Percentiles rank a stretch among this genome's conserved stretches.
phyloP scores from a whole-genome alignment of 2,329 filamentous ascomycete genomes.

The Elsinoe necatrix region DNA sequence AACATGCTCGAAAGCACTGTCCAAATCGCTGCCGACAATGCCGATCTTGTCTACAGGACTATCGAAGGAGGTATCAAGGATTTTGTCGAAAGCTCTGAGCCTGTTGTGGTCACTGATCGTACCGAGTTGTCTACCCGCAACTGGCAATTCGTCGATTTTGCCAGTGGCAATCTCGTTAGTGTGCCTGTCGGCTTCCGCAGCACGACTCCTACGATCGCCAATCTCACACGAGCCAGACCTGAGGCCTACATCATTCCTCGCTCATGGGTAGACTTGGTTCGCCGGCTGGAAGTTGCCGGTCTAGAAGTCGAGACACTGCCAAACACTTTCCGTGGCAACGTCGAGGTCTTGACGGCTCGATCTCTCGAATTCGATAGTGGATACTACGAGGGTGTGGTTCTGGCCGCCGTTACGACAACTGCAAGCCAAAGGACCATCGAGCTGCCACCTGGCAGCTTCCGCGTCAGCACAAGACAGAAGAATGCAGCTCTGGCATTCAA shows the following conservation, averaged over 20 bases:
- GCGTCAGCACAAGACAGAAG: constrained; percentile 30
- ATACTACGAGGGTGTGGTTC: constrained; percentile 30
- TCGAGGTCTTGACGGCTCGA: constrained; percentile 31
- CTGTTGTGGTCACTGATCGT: constrained; percentile 29
- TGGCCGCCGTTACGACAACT: constrained; percentile 29
- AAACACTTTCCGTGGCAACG: constrained; percentile 25
- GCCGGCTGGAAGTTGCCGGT: constrained; percentile 28
- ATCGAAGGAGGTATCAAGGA: constrained; percentile 26
- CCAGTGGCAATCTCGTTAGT: constrained; percentile 27
- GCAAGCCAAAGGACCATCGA: constrained; percentile 23
- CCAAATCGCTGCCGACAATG: constrained; percentile 28
- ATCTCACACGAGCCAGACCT: constrained; percentile 29
- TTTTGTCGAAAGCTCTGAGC: constrained; percentile 23
- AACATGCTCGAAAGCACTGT: constrained; percentile 30
- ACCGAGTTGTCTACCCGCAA: constrained; percentile 25
- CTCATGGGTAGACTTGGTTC: constrained; percentile 30
- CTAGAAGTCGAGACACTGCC: constrained; percentile 27
- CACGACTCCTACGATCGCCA: constrained; percentile 30
- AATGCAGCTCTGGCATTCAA: constrained; percentile 32
- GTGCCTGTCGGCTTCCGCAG: constrained; percentile 29
- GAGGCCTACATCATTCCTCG: constrained; percentile 31
- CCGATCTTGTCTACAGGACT: constrained; percentile 24
- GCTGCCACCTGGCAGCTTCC: constrained; percentile 30
- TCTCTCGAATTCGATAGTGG: constrained; percentile 24
- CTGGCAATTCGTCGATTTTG: constrained; percentile 30